Percentiles rank a stretch among this genome's conserved stretches.
Evolutionary conservation across 192 early-diverging fungal genomes (phyloP).

Genomic region (Linnemannia elongata): DNA sequence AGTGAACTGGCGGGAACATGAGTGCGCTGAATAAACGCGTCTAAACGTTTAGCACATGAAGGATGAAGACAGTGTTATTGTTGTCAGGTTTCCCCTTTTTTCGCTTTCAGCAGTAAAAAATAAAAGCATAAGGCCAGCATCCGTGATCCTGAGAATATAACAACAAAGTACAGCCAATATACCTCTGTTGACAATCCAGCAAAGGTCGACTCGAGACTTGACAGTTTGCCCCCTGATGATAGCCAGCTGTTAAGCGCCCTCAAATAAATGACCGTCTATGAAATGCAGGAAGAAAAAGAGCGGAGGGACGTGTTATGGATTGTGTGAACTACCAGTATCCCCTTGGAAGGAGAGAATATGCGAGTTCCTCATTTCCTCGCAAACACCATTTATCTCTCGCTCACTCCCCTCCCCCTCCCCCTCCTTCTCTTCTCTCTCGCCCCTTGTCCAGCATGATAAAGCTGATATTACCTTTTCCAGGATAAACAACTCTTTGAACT

Average conservation of each 20-base stretch:
- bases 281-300: background rate
- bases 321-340: background rate
- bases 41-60: constrained; percentile 10
- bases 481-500: constrained; percentile 39
- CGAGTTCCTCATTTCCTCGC: background rate
- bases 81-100: background rate
- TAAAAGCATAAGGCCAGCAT: background rate
- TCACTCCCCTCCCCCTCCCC: background rate
- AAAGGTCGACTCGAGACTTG: constrained; percentile 17
- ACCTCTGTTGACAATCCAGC: constrained; percentile 27
- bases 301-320: background rate
- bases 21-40: constrained; percentile 19
- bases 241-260: constrained; percentile 30
- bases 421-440: background rate
- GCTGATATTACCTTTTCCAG: constrained; percentile 32
- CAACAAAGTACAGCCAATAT: background rate
- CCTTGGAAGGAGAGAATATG: background rate
- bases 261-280: constrained; percentile 38
- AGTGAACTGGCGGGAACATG: constrained; percentile 45
- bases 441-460: background rate
- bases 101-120: background rate
- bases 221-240: constrained; percentile 7
- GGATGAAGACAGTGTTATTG: background rate
- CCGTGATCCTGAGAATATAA: background rate
- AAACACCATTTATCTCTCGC: background rate